Base-by-base conservation (phyloP, 768 basidiomycete genomes). In the Holtermannia corniformis region DNA sequence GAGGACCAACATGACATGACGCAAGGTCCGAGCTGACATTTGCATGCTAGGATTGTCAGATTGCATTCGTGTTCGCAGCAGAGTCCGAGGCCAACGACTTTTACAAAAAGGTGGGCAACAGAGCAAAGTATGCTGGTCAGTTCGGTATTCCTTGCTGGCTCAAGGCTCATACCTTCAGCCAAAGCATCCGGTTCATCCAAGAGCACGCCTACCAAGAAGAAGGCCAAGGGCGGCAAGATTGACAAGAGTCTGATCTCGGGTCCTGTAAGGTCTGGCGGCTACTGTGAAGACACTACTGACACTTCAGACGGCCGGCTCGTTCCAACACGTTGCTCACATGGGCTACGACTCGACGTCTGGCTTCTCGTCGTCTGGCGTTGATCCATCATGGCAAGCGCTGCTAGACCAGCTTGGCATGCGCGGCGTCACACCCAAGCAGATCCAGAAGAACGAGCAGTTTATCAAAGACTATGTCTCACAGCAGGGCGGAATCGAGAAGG, bases 261-360 rank as follows among this genome's bases (percentile, higher is more conserved):
- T 0, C 92, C 91, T 14, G 67, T 66, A 27, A 51, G 68, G 64
- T 40, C 21, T 13, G 19, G 11, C 11, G 19, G 19, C 16, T 28
- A 14, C 4, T 51, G 20, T 19, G 13, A 23, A 5, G 20, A 23
- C 21, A 20, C 48, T 16, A n/a, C 43, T 13, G 42, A 23, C 24
- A 41, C 11, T 16, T 0, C 47, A 72, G 69, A 70, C 68, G 27
- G 67, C 67, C 1, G 80, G 82, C 3, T 70, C 75, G 1, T 96
- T 96, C 76, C 79, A 81, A 52, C 92, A 96, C 65, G 78, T 95
- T 42, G 89, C 86, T 0, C 92, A 96, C 68, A 93, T 99, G 86
- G 92, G 91, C 12, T 95, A 85, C 70, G 87, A 95, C 63, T 70
- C 80, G 0, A 82, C 93, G 59, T 80, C 82, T 22, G 93, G 93